Evolutionary conservation across 176 grass and related monocot species (phyloP).

Genomic region (Carex kokanica): DNA sequence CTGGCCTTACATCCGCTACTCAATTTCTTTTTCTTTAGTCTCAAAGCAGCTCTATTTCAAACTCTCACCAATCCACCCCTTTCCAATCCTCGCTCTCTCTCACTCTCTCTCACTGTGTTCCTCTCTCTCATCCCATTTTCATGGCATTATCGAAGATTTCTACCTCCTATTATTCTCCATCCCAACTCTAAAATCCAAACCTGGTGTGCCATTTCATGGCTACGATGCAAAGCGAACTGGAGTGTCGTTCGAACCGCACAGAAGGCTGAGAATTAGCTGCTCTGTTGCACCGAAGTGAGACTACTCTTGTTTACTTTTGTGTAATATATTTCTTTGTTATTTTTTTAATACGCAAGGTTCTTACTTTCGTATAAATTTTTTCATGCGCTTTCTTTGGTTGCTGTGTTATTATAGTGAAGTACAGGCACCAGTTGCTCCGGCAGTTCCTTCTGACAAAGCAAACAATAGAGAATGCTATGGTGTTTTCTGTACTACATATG

Average conservation of each 20-base stretch:
- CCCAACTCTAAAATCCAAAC: constrained; percentile 27
- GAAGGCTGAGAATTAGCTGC: constrained; percentile 44
- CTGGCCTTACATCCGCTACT: not conserved
- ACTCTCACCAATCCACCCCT: constrained; percentile 23
- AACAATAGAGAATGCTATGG: constrained; percentile 53
- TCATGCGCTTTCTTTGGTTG: not conserved
- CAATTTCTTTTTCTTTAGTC: too few relatives aligned
- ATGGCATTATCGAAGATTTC: constrained; percentile 42
- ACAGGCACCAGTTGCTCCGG: constrained; percentile 22
- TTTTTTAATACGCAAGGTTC: not conserved
- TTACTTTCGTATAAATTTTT: not conserved
- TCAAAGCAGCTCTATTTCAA: not conserved
- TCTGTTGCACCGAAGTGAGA: constrained; percentile 51
- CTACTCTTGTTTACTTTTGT: not conserved
- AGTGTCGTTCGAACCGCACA: not conserved
- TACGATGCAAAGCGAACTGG: not conserved
- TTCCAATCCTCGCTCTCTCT: not conserved
- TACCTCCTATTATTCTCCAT: not conserved
- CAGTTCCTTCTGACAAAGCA: not conserved
- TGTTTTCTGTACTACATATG: constrained; percentile 89
- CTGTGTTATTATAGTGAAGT: constrained; percentile 30
- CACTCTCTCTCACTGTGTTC: constrained; percentile 20
- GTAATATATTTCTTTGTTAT: not conserved
- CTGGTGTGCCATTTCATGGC: constrained; percentile 8
- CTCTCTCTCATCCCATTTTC: not conserved